These are phyloP conservation scores for Fusarium goolgardi DNA, from an alignment of 2,329 filamentous ascomycete genomes.

Conservation along the genomic window DNA sequence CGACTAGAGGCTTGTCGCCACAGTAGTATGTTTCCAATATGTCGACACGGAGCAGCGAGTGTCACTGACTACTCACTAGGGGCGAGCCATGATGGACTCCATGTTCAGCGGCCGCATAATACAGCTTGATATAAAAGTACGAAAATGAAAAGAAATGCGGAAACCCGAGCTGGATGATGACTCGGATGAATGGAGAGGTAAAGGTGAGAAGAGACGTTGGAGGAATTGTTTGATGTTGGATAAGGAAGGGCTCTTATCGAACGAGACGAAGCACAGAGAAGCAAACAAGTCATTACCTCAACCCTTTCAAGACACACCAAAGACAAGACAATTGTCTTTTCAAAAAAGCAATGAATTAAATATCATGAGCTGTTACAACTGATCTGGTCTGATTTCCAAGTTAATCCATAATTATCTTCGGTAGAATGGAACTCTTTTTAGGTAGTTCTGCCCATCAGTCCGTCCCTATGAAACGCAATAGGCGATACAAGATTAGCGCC, in stretches of 20 bases:
- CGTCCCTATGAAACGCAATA: background rate
- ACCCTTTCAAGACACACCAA: background rate
- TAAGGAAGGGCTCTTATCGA: background rate
- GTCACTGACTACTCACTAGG: background rate
- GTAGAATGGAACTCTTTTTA: background rate
- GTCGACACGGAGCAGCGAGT: slow-evolving; percentile 6
- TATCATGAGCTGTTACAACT: background rate
- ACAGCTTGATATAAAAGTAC: background rate
- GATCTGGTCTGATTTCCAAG: background rate
- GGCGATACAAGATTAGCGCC: background rate
- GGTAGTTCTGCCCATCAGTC: background rate
- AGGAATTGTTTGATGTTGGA: background rate
- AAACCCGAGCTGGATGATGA: background rate
- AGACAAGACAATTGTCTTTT: background rate
- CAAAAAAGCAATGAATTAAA: background rate
- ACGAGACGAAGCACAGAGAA: background rate
- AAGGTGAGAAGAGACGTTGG: background rate
- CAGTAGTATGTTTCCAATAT: background rate
- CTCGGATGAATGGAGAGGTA: background rate
- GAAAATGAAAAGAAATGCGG: background rate
- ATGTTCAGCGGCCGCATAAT: slow-evolving; percentile 13
- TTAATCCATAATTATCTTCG: background rate
- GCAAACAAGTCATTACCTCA: background rate
- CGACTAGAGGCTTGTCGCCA: background rate
- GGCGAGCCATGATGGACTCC: background rate